A percentile compares a stretch with the other conserved stretches of the same genome.
Conservation (phyloP, 1,139 yeast genomes). For the Hyphopichia fennica region DNA sequence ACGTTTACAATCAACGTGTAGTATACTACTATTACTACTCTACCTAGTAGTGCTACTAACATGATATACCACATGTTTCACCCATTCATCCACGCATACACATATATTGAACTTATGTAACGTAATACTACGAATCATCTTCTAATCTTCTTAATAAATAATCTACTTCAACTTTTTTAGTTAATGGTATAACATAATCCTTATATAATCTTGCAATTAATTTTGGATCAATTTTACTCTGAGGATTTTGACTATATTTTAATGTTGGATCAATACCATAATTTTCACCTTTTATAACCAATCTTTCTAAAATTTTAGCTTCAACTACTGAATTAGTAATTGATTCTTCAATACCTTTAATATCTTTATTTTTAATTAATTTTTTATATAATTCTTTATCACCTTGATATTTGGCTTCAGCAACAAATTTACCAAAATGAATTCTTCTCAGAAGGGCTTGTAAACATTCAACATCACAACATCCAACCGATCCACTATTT, state of each 20-base stretch:
- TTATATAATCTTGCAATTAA: slow-evolving; percentile 79
- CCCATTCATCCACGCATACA: no score
- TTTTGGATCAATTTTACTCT: slow-evolving; percentile 79
- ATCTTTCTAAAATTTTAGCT: slow-evolving; percentile 73
- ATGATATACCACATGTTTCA: no score
- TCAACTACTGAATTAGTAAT: slow-evolving; percentile 90
- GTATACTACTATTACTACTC: no score
- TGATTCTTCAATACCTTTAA: slow-evolving; percentile 70
- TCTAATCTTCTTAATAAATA: slow-evolving; percentile 82
- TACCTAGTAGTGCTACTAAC: no score
- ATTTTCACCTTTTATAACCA: slow-evolving; percentile 74
- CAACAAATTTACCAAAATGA: slow-evolving; percentile 96
- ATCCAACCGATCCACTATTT: slow-evolving; percentile 84
- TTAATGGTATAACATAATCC: slow-evolving; percentile 87
- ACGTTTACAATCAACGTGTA: no score
- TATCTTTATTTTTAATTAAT: slow-evolving; percentile 65
- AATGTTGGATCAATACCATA: slow-evolving; percentile 89
- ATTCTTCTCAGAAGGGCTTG: slow-evolving; percentile 92
- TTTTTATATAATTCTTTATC: slow-evolving; percentile 65
- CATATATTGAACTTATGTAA: no score
- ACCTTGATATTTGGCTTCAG: slow-evolving; percentile 82
- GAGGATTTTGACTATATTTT: slow-evolving; percentile 63
- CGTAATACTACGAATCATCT: no score
- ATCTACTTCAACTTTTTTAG: slow-evolving; percentile 93
- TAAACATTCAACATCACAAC: slow-evolving; percentile 80